Evolutionary conservation across 169 alveolate species (phyloP).

Genomic region (Cryptosporidium viatorum): DNA sequence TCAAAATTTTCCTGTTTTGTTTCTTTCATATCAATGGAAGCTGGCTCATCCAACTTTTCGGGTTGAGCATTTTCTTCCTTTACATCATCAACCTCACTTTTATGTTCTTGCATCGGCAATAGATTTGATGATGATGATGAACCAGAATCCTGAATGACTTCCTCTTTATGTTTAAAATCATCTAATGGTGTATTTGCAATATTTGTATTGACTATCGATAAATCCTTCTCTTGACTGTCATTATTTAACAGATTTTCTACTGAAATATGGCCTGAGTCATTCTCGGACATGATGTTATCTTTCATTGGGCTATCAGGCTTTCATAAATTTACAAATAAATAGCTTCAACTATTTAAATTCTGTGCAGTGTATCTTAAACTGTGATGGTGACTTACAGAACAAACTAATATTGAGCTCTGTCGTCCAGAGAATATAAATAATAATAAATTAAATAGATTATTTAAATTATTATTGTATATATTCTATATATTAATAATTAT

Average conservation of each 20-base stretch:
- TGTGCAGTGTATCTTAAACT: background rate
- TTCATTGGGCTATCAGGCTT: background rate
- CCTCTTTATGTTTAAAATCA: background rate
- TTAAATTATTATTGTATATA: background rate
- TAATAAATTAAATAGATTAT: background rate
- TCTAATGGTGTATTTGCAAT: background rate
- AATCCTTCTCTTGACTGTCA: background rate
- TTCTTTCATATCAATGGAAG: background rate
- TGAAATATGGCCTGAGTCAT: background rate
- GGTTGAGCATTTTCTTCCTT: background rate
- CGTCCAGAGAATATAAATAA: background rate
- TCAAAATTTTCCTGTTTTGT: background rate
- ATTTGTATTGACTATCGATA: background rate
- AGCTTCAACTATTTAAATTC: background rate
- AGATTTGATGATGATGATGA: background rate
- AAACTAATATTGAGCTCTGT: background rate
- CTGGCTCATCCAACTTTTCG: background rate
- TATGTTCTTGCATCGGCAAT: background rate
- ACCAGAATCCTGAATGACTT: background rate
- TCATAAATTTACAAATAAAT: background rate
- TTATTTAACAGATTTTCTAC: slow-evolving; percentile 1
- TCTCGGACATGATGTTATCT: slow-evolving; percentile 2
- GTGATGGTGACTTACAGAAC: background rate
- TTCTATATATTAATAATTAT: slow-evolving; percentile 2
- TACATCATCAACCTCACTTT: background rate